These are phyloP conservation scores for Gynandropsis gynandra DNA, from an alignment of 345 rosid genomes.

Conservation along the genomic window DNA sequence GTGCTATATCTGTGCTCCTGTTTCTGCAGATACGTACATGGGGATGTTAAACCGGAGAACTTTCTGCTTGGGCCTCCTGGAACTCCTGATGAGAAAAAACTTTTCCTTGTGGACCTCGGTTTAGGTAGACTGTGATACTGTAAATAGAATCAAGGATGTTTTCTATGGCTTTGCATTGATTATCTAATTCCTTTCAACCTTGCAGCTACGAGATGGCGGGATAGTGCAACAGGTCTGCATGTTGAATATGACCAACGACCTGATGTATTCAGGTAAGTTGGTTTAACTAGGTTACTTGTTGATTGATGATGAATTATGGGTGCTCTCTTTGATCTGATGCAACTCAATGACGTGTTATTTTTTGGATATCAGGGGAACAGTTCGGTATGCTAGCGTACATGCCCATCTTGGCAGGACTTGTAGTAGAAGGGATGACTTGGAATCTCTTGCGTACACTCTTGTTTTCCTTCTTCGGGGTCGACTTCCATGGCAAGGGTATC, in stretches of 20 bases:
- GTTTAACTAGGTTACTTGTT: not conserved
- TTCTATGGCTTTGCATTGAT: conserved; percentile 16
- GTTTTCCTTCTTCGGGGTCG: conserved; percentile 96
- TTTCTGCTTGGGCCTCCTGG: conserved; percentile 87
- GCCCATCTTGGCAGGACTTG: conserved; percentile 97
- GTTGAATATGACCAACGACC: conserved; percentile 99
- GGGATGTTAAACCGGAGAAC: conserved; percentile 97
- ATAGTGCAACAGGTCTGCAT: conserved; percentile 68
- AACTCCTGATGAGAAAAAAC: conserved; percentile 78
- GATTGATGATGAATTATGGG: conserved; percentile 12
- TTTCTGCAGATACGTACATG: conserved; percentile 75
- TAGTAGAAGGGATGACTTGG: conserved; percentile 93
- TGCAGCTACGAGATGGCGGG: conserved; percentile 88
- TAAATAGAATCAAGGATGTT: not conserved
- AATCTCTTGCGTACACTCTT: conserved; percentile 96
- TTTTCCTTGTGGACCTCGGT: conserved; percentile 90
- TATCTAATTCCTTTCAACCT: conserved; percentile 20
- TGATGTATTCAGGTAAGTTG: conserved; percentile 80
- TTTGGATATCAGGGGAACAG: conserved; percentile 73
- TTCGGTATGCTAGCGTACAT: conserved; percentile 96
- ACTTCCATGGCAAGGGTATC: conserved; percentile 97
- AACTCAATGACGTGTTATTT: conserved; percentile 2
- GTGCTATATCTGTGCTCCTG: conserved; percentile 18
- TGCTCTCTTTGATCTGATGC: not conserved
- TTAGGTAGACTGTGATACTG: conserved; percentile 43